Evolutionary conservation across 257 asterid genomes (phyloP).

Genomic region (Nicotiana tabacum): DNA sequence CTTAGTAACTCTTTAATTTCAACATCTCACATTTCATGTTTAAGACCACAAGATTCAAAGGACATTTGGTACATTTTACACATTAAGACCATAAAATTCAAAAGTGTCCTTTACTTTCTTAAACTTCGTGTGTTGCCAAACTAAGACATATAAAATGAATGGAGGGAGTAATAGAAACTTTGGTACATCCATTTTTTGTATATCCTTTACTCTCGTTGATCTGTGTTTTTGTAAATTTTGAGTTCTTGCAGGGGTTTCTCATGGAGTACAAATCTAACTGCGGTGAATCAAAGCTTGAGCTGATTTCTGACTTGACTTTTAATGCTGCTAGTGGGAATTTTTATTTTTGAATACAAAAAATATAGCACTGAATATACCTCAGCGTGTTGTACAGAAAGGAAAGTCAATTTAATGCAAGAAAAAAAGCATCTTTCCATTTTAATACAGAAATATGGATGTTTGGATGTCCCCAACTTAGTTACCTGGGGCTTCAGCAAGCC

Average conservation of each 20-base stretch:
- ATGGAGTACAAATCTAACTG: background rate
- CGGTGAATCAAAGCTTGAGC: conserved; percentile 1
- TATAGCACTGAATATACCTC: background rate
- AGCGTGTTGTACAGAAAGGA: conserved; percentile 6
- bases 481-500: background rate
- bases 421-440: background rate
- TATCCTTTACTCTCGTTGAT: background rate
- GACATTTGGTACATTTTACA: too few relatives aligned
- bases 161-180: background rate
- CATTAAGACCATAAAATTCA: too few relatives aligned
- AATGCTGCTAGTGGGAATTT: background rate
- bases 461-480: background rate
- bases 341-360: conserved; percentile 7
- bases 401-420: background rate
- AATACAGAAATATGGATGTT: background rate
- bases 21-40: too few relatives aligned
- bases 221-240: background rate
- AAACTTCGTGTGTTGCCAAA: too few relatives aligned
- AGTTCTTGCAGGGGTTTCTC: conserved; percentile 2
- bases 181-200: background rate
- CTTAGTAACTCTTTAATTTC: too few relatives aligned
- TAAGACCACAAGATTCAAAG: too few relatives aligned
- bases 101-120: too few relatives aligned
- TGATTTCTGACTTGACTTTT: background rate
- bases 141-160: too few relatives aligned